phyloP scores from a whole-genome alignment of 768 basidiomycete species.

The Gyrodon lividus region DNA sequence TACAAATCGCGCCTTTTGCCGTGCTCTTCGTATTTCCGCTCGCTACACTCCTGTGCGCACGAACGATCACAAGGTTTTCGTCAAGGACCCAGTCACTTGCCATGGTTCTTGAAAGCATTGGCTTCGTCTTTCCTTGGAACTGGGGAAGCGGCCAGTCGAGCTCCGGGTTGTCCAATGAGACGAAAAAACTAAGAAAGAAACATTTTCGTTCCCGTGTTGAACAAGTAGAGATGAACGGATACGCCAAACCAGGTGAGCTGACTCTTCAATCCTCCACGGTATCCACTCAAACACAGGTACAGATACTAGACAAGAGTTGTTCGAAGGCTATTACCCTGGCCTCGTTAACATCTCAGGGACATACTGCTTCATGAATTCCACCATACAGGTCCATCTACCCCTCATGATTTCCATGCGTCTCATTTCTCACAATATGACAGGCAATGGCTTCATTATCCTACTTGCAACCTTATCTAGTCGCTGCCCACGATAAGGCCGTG shows the following conservation, averaged over 20 bases:
- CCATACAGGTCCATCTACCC: constrained; percentile 64
- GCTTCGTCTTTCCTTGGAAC: constrained; percentile 60
- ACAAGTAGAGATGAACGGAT: constrained; percentile 48
- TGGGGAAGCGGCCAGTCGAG: constrained; percentile 43
- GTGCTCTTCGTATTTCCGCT: constrained; percentile 48
- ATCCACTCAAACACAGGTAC: constrained; percentile 1
- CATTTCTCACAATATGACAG: constrained; percentile 40
- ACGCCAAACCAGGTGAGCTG: constrained; percentile 30
- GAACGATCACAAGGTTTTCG: constrained; percentile 32
- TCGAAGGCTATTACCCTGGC: constrained; percentile 71
- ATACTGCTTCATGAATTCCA: constrained; percentile 97
- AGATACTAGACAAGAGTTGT: constrained; percentile 26
- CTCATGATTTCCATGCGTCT: not conserved
- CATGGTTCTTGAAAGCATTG: constrained; percentile 61
- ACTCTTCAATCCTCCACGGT: not conserved
- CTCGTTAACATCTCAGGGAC: constrained; percentile 95
- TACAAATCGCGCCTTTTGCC: constrained; percentile 58
- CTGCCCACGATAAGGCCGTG: constrained; percentile 74
- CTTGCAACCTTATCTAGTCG: constrained; percentile 76
- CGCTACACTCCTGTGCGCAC: constrained; percentile 30
- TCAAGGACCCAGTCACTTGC: constrained; percentile 22
- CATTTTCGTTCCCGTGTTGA: constrained; percentile 52
- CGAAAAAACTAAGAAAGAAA: constrained; percentile 50
- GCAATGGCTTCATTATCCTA: constrained; percentile 86
- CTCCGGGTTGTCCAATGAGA: constrained; percentile 28